Base-by-base conservation (phyloP, 306 rosid species). In the Quercus variabilis region DNA sequence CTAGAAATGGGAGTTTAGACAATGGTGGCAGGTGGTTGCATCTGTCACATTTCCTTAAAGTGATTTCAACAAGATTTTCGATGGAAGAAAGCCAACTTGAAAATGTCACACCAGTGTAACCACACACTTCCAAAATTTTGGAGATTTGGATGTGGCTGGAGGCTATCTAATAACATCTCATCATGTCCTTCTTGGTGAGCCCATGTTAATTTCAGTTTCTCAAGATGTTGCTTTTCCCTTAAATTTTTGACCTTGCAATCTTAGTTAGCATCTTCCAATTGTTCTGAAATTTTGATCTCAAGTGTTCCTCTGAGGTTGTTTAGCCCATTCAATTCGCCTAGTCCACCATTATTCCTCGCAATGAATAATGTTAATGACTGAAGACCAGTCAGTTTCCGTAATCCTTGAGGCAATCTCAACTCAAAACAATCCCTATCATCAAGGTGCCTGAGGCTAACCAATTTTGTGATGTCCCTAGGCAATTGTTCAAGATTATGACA, bases 81-180 rank as follows among this genome's bases (percentile, higher is more conserved):
- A 73, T 67, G 1, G 74, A 60, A 6, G 63, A 15, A 19, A 79
- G 18, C 83, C 78, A 79, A 63, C 6, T 49, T 6, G 78, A 35
- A 9, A 79, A 71, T 25, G 51, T 76, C 35, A 76, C 43, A 35
- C 87, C 89, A 1, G 71, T 3, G 70, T 68, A 85, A 15, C 51
- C 69, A 8, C 2, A 3, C 11, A 81, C 23, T 1, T 6, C 3
- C 33, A 88, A 71, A 23, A 13, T 35, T 74, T 70, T 74, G n/a
- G 20, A 85, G 68, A n/a, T 75, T 75, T 62, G 35, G 60, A 54
- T 80, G 80, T 3, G 89, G 85, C 33, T 76, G 77, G 31, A 83
- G 56, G 51, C 73, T 81, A 38, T 79, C 65, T 59, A 83, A 65
- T 46, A 79, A 49, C 60, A 5, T 73, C 76, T 85, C 88, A 81